These are phyloP conservation scores for Coffea eugenioides DNA, from an alignment of 257 asterid genomes.

Conservation along the genomic window DNA sequence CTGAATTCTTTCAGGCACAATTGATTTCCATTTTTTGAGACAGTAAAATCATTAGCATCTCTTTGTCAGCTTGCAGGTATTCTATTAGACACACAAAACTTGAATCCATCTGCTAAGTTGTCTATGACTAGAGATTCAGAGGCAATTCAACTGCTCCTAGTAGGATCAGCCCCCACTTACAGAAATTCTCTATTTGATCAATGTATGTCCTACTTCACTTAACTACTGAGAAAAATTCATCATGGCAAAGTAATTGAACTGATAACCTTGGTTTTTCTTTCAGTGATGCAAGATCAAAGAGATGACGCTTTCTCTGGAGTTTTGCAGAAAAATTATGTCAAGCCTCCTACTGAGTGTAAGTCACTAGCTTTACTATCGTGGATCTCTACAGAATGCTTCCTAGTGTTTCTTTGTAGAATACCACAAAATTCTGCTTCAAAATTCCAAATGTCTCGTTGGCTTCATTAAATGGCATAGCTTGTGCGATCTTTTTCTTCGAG, in stretches of 20 bases:
- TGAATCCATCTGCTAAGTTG: slow-evolving; percentile 46
- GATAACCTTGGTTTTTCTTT: slow-evolving; percentile 13
- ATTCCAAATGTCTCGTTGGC: neutral
- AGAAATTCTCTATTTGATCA: slow-evolving; percentile 53
- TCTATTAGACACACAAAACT: slow-evolving; percentile 69
- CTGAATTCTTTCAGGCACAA: neutral
- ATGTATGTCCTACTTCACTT: slow-evolving; percentile 34
- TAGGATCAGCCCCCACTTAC: slow-evolving; percentile 49
- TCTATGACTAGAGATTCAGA: slow-evolving; percentile 73
- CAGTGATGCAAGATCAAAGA: slow-evolving; percentile 64
- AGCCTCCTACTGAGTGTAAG: slow-evolving; percentile 58
- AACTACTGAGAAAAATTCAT: neutral
- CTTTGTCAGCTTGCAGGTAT: slow-evolving; percentile 72
- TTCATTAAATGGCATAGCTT: neutral
- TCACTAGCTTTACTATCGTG: neutral
- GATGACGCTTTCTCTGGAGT: slow-evolving; percentile 41
- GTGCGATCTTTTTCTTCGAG: no score
- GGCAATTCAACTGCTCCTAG: slow-evolving; percentile 78
- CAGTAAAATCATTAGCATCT: neutral
- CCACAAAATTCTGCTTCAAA: no score
- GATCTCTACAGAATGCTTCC: neutral
- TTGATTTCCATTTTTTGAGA: neutral
- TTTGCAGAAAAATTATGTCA: slow-evolving; percentile 51
- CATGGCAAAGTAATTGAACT: neutral
- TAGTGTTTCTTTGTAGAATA: neutral